Evolutionary conservation across 768 basidiomycete species (phyloP), one percentile per base, ranked within the genome.

Genomic region (Panellus pusillus): DNA sequence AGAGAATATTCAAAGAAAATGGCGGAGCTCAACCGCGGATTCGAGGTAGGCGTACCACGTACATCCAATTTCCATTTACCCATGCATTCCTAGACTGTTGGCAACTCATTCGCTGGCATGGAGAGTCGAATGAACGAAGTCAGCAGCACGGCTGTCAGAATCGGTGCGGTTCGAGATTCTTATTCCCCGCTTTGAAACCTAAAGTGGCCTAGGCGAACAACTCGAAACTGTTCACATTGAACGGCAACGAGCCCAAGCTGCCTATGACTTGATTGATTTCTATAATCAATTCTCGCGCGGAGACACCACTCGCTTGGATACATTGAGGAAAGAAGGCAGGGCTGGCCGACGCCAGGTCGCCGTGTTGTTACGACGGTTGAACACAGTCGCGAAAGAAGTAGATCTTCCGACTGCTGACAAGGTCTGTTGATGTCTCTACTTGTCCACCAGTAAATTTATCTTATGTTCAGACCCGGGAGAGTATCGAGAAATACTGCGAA

Each of bases 401-500:
- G 96, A 96, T 61, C 75, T 94, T 19, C 86, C 90, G 11, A 80
- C 79, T 41, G 88, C 89, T 17, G 92, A 93, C 32, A 84, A 86
- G 75, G 93, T 93, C 62, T 36, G 72, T 59, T 6, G 11, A 13
- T 15, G 20, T 31, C n/a, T 43, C 28, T 35, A 9, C 17, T 17
- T 47, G n/a, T 5, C 28, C 32, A 28, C 24, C 53, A n/a, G 11
- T 38, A 3, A n/a, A 49, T 36, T 51, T n/a, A 44, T 36, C 18
- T 18, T 9, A 5, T 7, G 60, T 19, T 20, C 63, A 95, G 88
- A 93, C 94, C 2, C 78, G 91, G 57, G 94, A 97, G 67, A 87
- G 79, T 53, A 93, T 99, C 55, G 96, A 98, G 64, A 90, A 89
- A 66, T 98, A 98, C 63, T 97, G 97, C 73, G 97, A 99, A 73